These are phyloP conservation scores for Galerina marginata DNA, from an alignment of 768 basidiomycete species.

Conservation along the genomic window DNA sequence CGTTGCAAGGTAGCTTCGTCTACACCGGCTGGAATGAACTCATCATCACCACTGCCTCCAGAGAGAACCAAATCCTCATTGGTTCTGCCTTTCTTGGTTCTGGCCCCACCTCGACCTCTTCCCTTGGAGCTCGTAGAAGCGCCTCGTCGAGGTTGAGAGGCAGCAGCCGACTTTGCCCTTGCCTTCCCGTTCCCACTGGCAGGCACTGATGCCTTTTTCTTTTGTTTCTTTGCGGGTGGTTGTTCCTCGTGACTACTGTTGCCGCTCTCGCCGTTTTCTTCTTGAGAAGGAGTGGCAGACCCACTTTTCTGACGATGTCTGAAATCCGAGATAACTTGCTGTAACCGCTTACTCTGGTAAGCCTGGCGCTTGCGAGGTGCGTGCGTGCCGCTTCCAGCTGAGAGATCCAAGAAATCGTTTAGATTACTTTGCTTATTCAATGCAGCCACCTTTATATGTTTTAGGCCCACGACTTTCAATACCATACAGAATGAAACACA, in stretches of 20 bases:
- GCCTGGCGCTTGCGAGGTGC: slow-evolving; percentile 83
- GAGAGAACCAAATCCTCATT: slow-evolving; percentile 4
- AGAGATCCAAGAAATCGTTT: slow-evolving; percentile 74
- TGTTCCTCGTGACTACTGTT: neutral
- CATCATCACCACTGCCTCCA: slow-evolving; percentile 6
- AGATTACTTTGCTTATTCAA: slow-evolving; percentile 81
- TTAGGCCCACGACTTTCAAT: neutral
- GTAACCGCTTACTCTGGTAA: slow-evolving; percentile 85
- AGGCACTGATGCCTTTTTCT: slow-evolving; percentile 6
- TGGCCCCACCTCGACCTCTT: slow-evolving; percentile 3
- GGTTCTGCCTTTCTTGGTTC: slow-evolving; percentile 7
- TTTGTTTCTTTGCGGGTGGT: slow-evolving; percentile 25
- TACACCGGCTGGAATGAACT: slow-evolving; percentile 7
- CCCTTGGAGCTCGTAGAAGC: neutral
- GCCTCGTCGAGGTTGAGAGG: neutral
- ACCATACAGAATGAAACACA: slow-evolving; percentile 24
- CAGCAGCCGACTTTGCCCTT: slow-evolving; percentile 3
- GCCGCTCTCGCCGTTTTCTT: slow-evolving; percentile 7
- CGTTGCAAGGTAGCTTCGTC: slow-evolving; percentile 15
- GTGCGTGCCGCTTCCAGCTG: slow-evolving; percentile 66
- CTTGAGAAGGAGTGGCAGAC: slow-evolving; percentile 20
- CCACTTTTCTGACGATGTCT: slow-evolving; percentile 57
- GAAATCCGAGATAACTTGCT: slow-evolving; percentile 85
- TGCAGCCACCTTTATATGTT: slow-evolving; percentile 53
- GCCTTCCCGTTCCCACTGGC: slow-evolving; percentile 11